Percentiles rank a stretch among this genome's conserved stretches.
Conservation (phyloP, 129 eudicot species). For the Cynara cardunculus region DNA sequence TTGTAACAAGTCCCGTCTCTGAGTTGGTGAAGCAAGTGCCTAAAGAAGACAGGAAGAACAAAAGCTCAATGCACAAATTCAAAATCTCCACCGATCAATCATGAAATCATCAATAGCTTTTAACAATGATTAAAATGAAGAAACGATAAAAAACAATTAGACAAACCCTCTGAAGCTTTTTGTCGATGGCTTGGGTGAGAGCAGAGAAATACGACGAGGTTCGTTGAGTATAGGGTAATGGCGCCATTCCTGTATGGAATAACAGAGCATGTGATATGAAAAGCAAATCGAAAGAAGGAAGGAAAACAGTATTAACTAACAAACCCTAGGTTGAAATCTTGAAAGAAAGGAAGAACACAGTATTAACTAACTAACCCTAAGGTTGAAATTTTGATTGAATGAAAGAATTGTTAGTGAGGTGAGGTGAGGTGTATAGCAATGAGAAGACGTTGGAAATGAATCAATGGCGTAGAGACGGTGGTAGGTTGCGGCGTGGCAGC, state of each 20-base stretch:
- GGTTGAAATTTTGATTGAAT: too few relatives aligned
- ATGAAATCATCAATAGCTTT: neutral
- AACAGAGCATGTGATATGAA: slow-evolving; percentile 6
- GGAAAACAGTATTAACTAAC: neutral
- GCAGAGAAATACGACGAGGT: slow-evolving; percentile 74
- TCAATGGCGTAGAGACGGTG: slow-evolving; percentile 1
- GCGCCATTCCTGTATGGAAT: slow-evolving; percentile 14
- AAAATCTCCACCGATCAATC: neutral
- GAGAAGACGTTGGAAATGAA: slow-evolving; percentile 2
- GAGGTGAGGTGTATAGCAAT: neutral
- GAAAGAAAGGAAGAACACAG: neutral
- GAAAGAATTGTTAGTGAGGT: neutral
- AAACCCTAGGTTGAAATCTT: neutral
- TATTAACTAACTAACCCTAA: neutral
- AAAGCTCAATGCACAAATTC: slow-evolving; percentile 2
- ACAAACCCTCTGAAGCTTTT: slow-evolving; percentile 62
- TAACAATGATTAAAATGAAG: neutral
- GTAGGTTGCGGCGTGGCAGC: slow-evolving; percentile 17
- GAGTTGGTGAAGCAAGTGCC: slow-evolving; percentile 80
- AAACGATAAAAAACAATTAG: neutral
- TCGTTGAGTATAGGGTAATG: slow-evolving; percentile 35
- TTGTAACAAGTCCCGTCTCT: slow-evolving; percentile 72
- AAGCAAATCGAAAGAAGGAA: neutral
- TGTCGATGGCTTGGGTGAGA: slow-evolving; percentile 67
- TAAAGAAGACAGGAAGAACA: slow-evolving; percentile 12